Evolutionary conservation across 805 yeast genomes (phyloP).

Genomic region (Saccharomyces paradoxus): DNA sequence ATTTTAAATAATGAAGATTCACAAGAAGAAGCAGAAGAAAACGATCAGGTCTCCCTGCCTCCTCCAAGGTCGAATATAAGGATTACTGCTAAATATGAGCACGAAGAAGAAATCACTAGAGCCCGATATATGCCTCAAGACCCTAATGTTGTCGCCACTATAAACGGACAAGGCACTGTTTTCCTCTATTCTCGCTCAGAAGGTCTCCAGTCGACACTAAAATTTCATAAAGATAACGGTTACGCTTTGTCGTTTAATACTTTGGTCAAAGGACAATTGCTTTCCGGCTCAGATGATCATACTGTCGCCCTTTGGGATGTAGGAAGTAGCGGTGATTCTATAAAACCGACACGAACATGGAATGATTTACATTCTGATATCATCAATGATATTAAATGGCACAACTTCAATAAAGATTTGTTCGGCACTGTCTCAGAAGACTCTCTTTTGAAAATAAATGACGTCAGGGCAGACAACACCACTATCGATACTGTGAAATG

Average conservation of each 20-base stretch:
- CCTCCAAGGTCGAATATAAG: slow-evolving; percentile 41
- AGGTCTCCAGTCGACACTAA: slow-evolving; percentile 28
- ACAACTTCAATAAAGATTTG: slow-evolving; percentile 38
- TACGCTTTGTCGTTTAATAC: slow-evolving; percentile 68
- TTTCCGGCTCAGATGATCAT: slow-evolving; percentile 61
- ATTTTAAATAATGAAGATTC: slow-evolving; percentile 22
- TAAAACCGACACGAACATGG: slow-evolving; percentile 24
- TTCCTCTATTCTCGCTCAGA: slow-evolving; percentile 40
- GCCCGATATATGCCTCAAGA: slow-evolving; percentile 65
- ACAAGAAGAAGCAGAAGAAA: slow-evolving; percentile 23
- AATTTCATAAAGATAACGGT: slow-evolving; percentile 59
- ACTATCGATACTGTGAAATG: slow-evolving; percentile 22
- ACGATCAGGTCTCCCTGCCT: slow-evolving; percentile 9
- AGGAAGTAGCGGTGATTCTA: slow-evolving; percentile 11
- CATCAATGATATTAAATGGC: slow-evolving; percentile 75
- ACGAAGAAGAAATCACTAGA: slow-evolving; percentile 60
- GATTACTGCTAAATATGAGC: slow-evolving; percentile 52
- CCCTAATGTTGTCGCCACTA: slow-evolving; percentile 49
- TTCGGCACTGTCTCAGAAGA: slow-evolving; percentile 77
- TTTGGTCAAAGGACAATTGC: slow-evolving; percentile 38
- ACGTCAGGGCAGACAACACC: slow-evolving; percentile 34
- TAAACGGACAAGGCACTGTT: slow-evolving; percentile 58
- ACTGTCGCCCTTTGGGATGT: slow-evolving; percentile 57
- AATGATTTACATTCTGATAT: slow-evolving; percentile 41
- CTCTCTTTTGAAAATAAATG: slow-evolving; percentile 45